Evolutionary conservation across 1,284 basidiomycete species (phyloP).

Genomic region (Sanghuangporus sanghuang): DNA sequence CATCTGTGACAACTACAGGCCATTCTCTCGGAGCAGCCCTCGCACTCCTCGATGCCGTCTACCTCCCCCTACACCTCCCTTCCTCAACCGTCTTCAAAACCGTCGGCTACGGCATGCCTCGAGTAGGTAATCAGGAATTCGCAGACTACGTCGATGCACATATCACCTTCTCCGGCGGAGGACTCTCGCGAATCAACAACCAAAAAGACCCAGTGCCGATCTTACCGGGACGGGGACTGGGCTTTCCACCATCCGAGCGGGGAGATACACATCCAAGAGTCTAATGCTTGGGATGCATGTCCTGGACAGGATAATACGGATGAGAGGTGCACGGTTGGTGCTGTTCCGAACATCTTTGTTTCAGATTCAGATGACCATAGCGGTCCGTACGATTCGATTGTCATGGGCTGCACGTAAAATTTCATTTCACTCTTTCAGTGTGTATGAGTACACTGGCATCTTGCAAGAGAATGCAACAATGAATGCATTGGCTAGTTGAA

Average conservation of each 20-base stretch:
- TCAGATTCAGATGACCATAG: slow-evolving; percentile 18
- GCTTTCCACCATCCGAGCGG: slow-evolving; percentile 27
- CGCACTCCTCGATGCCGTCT: slow-evolving; percentile 41
- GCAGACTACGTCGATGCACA: slow-evolving; percentile 52
- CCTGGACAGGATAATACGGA: slow-evolving; percentile 20
- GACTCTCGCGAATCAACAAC: slow-evolving; percentile 32
- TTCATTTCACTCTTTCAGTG: background rate
- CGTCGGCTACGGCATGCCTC: slow-evolving; percentile 51
- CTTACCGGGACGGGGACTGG: slow-evolving; percentile 26
- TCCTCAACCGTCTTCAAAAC: slow-evolving; percentile 26
- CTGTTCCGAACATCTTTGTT: slow-evolving; percentile 19
- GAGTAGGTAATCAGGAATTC: slow-evolving; percentile 60
- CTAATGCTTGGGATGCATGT: slow-evolving; percentile 22
- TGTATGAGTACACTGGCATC: too few species aligned
- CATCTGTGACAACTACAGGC: slow-evolving; percentile 44
- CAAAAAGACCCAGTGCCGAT: slow-evolving; percentile 28
- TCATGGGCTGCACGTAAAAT: slow-evolving; percentile 16
- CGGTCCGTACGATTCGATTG: slow-evolving; percentile 22
- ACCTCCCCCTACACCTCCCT: slow-evolving; percentile 33
- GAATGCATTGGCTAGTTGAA: background rate
- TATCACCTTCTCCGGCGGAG: slow-evolving; percentile 18
- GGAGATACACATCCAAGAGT: slow-evolving; percentile 27
- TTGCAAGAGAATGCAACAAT: background rate
- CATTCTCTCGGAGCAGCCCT: slow-evolving; percentile 55
- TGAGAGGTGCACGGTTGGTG: slow-evolving; percentile 16